Evolutionary conservation across 2,329 filamentous ascomycete species (phyloP).

Genomic region (Talaromyces sp.): DNA sequence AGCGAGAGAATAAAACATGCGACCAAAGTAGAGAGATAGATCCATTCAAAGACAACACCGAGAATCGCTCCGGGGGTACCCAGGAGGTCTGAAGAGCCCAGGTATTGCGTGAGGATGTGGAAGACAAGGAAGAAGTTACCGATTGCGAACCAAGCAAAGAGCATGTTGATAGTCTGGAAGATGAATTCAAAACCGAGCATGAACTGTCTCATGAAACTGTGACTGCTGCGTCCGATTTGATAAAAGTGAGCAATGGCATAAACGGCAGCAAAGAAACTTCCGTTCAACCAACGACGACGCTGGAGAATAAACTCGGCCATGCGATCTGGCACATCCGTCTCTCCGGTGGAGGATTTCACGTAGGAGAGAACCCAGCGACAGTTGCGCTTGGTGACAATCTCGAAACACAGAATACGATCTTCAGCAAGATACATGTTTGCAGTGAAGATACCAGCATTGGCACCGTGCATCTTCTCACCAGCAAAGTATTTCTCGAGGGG

Average conservation of each 20-base stretch:
- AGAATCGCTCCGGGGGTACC: constrained; percentile 76
- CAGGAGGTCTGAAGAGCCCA: constrained; percentile 68
- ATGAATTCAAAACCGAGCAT: constrained; percentile 90
- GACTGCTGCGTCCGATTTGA: constrained; percentile 90
- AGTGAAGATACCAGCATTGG: constrained; percentile 92
- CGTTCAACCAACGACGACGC: constrained; percentile 94
- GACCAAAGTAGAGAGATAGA: constrained; percentile 86
- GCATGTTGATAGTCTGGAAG: constrained; percentile 93
- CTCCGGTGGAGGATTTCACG: constrained; percentile 93
- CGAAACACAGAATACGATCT: constrained; percentile 57
- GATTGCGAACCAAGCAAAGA: constrained; percentile 98
- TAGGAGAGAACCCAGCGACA: constrained; percentile 98
- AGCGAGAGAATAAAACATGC: constrained; percentile 94
- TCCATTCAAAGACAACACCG: constrained; percentile 90
- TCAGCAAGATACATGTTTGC: constrained; percentile 68
- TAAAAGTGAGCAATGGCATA: constrained; percentile 95
- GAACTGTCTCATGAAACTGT: constrained; percentile 81
- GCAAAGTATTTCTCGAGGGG: constrained; percentile 96
- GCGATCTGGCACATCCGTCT: constrained; percentile 93
- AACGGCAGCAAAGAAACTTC: constrained; percentile 95
- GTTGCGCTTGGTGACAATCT: constrained; percentile 94
- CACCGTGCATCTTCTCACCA: constrained; percentile 91
- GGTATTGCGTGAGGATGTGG: constrained; percentile 86
- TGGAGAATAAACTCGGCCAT: constrained; percentile 95
- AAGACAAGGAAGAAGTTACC: constrained; percentile 99